Base-by-base conservation (phyloP, 441 rosid species). In the Adansonia madagascariensis region DNA sequence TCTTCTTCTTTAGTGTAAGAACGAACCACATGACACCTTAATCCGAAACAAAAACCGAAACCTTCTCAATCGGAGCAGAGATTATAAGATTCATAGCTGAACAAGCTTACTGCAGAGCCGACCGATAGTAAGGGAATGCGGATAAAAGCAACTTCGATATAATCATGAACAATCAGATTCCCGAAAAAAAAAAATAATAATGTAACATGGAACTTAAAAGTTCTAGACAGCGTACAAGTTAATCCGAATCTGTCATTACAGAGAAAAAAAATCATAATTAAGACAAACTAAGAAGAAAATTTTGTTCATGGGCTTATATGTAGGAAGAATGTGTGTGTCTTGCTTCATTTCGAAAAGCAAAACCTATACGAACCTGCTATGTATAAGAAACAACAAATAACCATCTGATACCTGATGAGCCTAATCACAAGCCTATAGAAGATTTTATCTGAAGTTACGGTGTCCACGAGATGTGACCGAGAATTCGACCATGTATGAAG, bases 11-110 rank as follows among this genome's bases (percentile, higher is more conserved):
- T 75, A 95, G 69, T 59, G 99, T 85, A 77, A 95, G 89, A 81
- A 95, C 92, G 88, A 95, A 93, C 98, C 99, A 95, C 88, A 93
- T 86, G 81, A 95, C 90, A 81, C 99, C 98, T 95, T 85, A 76
- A 46, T 22, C 76, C 18, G 46, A 35, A 41, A 39, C 12, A 66
- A 20, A 55, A 55, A 55, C 17, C 60, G 60, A 56, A 56, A 17
- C 24, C 60, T 56, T 56, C 22, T 56, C 60, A 56, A 56, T 17
- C 18, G 60, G 60, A 31, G 35, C 2, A 6, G 53, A 44, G 55
- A 67, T 44, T 41, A 68, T 20, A 43, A 68, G 72, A 56, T 46
- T 67, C 18, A 67, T 66, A 44, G 53, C 56, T 67, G 9, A 74
- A 55, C 53, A 76, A 20, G 43, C 50, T 66, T 35, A 72, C 65